Evolutionary conservation across 345 rosid genomes (phyloP).

Genomic region (Eucalyptus sp.): DNA sequence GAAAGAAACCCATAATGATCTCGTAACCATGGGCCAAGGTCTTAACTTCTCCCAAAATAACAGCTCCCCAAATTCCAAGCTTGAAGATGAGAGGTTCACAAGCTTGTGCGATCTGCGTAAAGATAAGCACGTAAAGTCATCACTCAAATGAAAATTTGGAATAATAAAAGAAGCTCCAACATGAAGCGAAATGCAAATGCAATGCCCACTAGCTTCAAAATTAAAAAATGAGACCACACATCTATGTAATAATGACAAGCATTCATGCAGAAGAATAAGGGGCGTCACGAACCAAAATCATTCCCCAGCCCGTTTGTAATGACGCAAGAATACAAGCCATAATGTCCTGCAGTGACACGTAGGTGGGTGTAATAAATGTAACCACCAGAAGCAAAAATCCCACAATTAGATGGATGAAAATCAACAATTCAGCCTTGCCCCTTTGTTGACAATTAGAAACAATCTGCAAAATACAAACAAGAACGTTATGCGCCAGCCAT

Average conservation of each 20-base stretch:
- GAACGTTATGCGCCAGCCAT: not conserved
- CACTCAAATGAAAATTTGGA: not conserved
- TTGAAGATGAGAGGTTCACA: constrained; percentile 56
- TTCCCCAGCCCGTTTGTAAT: constrained; percentile 99
- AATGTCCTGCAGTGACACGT: constrained; percentile 83
- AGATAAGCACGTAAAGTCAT: not conserved
- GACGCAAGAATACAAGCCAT: constrained; percentile 86
- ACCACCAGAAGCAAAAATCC: constrained; percentile 87
- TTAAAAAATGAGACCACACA: not conserved
- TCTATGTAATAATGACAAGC: not conserved
- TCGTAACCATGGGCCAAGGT: constrained; percentile 95
- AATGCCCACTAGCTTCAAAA: not conserved
- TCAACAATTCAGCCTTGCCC: constrained; percentile 87
- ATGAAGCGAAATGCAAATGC: not conserved
- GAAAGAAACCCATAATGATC: constrained; percentile 81
- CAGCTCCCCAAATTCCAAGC: constrained; percentile 80
- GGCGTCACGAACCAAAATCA: constrained; percentile 60
- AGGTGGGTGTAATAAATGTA: constrained; percentile 59
- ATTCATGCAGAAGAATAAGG: not conserved
- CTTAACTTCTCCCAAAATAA: constrained; percentile 72
- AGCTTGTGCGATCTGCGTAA: constrained; percentile 81
- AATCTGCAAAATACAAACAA: constrained; percentile 31
- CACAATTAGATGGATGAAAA: constrained; percentile 80
- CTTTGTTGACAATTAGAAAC: constrained; percentile 79
- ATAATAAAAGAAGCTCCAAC: not conserved